Evolutionary conservation across 805 yeast genomes (phyloP).

Genomic region (Metschnikowia arizonensis): DNA sequence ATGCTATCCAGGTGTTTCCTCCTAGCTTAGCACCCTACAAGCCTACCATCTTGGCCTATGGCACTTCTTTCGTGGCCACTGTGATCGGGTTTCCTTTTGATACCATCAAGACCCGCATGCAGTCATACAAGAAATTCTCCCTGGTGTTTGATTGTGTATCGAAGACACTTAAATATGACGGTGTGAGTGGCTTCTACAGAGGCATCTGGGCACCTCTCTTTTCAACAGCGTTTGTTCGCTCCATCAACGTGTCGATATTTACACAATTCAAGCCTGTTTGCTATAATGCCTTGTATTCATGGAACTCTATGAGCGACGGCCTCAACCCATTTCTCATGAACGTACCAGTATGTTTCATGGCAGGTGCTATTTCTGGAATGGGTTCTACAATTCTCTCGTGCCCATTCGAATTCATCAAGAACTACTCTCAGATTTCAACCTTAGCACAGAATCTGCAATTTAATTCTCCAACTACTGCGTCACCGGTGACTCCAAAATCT

Average conservation of each 20-base stretch:
- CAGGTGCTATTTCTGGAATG: conserved; percentile 69
- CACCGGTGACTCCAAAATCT: background rate
- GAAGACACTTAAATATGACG: conserved; percentile 56
- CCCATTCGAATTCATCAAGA: conserved; percentile 82
- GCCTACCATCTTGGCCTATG: conserved; percentile 57
- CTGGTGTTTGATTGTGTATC: conserved; percentile 54
- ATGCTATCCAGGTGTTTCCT: conserved; percentile 50
- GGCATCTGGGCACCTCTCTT: conserved; percentile 74
- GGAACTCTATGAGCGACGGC: conserved; percentile 7
- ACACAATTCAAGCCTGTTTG: conserved; percentile 47
- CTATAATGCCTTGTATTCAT: conserved; percentile 16
- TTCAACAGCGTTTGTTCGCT: conserved; percentile 60
- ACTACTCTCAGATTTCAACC: conserved; percentile 69
- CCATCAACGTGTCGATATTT: conserved; percentile 63
- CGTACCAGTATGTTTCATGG: conserved; percentile 41
- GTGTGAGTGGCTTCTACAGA: conserved; percentile 65
- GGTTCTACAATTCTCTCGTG: conserved; percentile 63
- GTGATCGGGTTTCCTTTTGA: conserved; percentile 80
- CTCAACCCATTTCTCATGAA: conserved; percentile 42
- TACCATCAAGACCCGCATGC: conserved; percentile 83
- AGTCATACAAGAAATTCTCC: conserved; percentile 59
- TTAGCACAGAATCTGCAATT: conserved; percentile 30
- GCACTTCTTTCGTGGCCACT: conserved; percentile 60
- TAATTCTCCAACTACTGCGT: background rate
- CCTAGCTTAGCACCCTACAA: conserved; percentile 46